Percentiles rank a stretch among this genome's conserved stretches.
Evolutionary conservation across 176 grass and related monocot species (phyloP).

Genomic region (barley (Hordeum vulgare)): MorexV3_pseudomolecules_assembly NC_058520.1:444477666-444478165

Average conservation of each 20-base stretch:
- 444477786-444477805: too few species aligned
- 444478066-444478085: neutral
- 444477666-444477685: neutral
- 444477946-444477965: neutral
- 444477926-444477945: neutral
- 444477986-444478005: neutral
- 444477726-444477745: neutral
- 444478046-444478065: neutral
- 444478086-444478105: neutral
- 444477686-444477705: conserved; percentile 1
- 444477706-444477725: neutral
- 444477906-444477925: neutral
- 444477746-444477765: neutral
- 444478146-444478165: neutral
- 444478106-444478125: neutral
- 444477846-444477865: neutral
- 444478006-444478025: conserved; percentile 14
- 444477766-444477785: too few species aligned
- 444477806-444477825: too few species aligned
- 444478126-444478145: too few species aligned
- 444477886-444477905: conserved; percentile 17
- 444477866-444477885: neutral
- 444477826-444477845: too few species aligned
- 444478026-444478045: conserved; percentile 10
- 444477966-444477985: neutral